Conservation (phyloP, 2,329 filamentous ascomycete species). For the Arthrinium puccinioides region DNA sequence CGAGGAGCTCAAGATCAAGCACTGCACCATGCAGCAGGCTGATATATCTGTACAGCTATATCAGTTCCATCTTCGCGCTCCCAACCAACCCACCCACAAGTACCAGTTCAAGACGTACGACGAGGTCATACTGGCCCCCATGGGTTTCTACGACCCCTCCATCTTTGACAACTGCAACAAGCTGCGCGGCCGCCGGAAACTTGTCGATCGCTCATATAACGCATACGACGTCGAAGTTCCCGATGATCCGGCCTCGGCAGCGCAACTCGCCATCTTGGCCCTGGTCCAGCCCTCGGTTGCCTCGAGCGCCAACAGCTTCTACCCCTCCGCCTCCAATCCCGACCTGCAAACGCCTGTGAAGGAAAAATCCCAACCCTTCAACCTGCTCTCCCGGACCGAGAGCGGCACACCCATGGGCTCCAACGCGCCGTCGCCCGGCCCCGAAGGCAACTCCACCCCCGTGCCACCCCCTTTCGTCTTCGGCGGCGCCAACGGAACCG, state of each 20-base stretch:
- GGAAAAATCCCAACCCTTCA: conserved; percentile 59
- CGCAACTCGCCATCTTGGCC: conserved; percentile 63
- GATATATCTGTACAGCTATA: conserved; percentile 83
- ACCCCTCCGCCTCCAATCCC: conserved; percentile 27
- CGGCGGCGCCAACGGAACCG: conserved; percentile 34
- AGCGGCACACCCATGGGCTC: conserved; percentile 79
- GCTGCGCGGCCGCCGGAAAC: conserved; percentile 67
- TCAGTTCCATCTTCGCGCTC: conserved; percentile 84
- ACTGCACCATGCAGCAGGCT: conserved; percentile 84
- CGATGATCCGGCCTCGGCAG: conserved; percentile 81
- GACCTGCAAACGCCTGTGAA: conserved; percentile 54
- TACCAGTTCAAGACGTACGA: conserved; percentile 97
- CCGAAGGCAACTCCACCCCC: conserved; percentile 68
- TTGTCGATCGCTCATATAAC: conserved; percentile 85
- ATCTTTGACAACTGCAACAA: conserved; percentile 83
- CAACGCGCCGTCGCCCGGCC: conserved; percentile 78
- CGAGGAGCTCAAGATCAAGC: conserved; percentile 90
- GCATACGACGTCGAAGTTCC: conserved; percentile 82
- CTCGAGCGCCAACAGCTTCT: conserved; percentile 35
- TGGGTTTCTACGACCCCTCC: conserved; percentile 86
- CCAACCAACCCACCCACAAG: conserved; percentile 82
- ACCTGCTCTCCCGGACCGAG: conserved; percentile 63
- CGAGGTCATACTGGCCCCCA: conserved; percentile 86
- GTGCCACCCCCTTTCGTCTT: conserved; percentile 50
- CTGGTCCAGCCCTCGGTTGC: conserved; percentile 53